Base-by-base conservation (phyloP, 2,329 filamentous ascomycete species). In the Fusarium sacchari region DNA sequence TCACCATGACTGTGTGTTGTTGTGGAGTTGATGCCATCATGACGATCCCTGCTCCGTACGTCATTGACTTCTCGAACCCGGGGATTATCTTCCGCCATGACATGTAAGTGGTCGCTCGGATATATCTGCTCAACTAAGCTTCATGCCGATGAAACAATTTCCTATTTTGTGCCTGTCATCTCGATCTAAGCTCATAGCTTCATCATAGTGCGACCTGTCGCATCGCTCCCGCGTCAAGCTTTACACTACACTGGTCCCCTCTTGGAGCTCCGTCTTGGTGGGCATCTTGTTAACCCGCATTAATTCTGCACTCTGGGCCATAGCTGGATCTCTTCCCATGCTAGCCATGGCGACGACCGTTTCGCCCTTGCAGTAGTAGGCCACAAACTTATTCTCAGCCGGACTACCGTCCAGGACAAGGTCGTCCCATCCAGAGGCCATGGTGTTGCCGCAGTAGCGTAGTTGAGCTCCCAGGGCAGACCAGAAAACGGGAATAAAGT, bases 401-500 rank as follows among this genome's bases (percentile, higher is more conserved):
- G 92, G 90, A 75, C 93, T 89, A 18, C 96, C 96, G 57, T 93
- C 89, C 17, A 99, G 77, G 2, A 98, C 87, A 9, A 98, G 79
- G 76, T 97, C 95, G 80, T 99, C 96, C 85, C 90, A 98, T 1
- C 96, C 96, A 60, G 90, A 89, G 14, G 75, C 73, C 3, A 71
- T 71, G 4, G 95, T 94, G 84, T 96, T 96, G 18, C 96, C 96
- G 79, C 95, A 97, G 86, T 99, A 99, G 50, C 96, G 90, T 77
- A 99, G 83, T 84, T 99, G 96, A 11, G 91, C 89, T 10, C 95
- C 94, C 10, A 99, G 85, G 1, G 96, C 96, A 3, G 94, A 97
- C 96, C 96, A 99, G 86, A 99, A 99, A 57, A 99, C 89, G 2
- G 96, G 96, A 65, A 96, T 96, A 83, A 97, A 98, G 6, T 89